phyloP scores from a whole-genome alignment of 306 rosid genomes.

The Adenanthera pavonina region DNA sequence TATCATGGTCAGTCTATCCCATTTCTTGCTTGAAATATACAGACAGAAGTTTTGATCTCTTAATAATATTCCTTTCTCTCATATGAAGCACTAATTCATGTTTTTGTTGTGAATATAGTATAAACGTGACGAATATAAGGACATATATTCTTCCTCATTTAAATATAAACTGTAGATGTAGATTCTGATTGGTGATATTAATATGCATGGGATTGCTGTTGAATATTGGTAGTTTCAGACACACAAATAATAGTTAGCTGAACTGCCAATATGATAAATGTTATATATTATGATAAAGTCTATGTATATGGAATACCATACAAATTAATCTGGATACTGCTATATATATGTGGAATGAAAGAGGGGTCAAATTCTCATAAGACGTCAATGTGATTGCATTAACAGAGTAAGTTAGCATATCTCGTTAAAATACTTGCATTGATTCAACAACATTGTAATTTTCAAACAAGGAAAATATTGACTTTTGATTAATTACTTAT shows the following conservation, averaged over 20 bases:
- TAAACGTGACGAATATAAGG: slow-evolving; percentile 22
- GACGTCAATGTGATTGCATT: slow-evolving; percentile 5
- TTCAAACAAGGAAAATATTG: slow-evolving; percentile 23
- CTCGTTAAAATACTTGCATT: neutral
- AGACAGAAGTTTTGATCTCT: neutral
- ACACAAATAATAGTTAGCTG: neutral
- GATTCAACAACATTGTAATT: neutral
- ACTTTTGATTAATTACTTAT: slow-evolving; percentile 24
- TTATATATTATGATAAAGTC: slow-evolving; percentile 1
- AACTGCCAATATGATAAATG: neutral
- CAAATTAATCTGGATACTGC: neutral
- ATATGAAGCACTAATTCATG: slow-evolving; percentile 25
- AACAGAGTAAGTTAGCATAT: neutral
- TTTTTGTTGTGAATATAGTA: slow-evolving; percentile 28
- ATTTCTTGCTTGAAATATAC: neutral
- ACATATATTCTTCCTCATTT: slow-evolving; percentile 15
- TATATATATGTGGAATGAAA: neutral
- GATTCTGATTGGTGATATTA: slow-evolving; percentile 27
- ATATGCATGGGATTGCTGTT: slow-evolving; percentile 24
- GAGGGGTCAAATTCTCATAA: neutral
- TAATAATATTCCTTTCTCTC: neutral
- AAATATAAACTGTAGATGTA: slow-evolving; percentile 15
- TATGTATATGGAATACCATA: neutral
- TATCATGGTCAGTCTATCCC: neutral
- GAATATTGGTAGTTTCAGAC: slow-evolving; percentile 27